A percentile compares a stretch with the other conserved stretches of the same genome.
Evolutionary conservation across 176 grass and related monocot genomes (phyloP).

Genomic region (Oropetium thomaeum): DNA sequence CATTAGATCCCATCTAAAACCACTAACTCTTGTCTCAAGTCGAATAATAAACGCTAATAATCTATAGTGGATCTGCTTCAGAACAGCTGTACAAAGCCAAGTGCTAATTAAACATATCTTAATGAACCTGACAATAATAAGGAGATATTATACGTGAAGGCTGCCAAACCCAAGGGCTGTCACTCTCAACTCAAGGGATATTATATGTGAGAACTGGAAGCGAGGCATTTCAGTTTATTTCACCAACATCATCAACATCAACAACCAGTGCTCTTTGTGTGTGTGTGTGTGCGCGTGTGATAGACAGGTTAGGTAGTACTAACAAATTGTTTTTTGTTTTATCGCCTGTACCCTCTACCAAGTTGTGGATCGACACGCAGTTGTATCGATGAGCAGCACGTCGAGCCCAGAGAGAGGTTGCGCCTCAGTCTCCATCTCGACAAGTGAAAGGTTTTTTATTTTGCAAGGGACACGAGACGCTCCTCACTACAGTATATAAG

Average conservation of each 20-base stretch:
- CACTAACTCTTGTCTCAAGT: conserved; percentile 22
- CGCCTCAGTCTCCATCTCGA: not conserved
- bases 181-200: too few relatives aligned
- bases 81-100: conserved; percentile 12
- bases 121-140: not conserved
- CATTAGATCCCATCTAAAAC: conserved; percentile 45
- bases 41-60: not conserved
- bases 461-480: not conserved
- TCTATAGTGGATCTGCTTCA: not conserved
- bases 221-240: too few relatives aligned
- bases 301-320: too few relatives aligned
- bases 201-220: not conserved
- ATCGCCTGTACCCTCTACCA: not conserved
- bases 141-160: not conserved
- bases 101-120: not conserved
- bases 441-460: not conserved
- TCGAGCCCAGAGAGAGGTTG: not conserved
- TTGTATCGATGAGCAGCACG: not conserved
- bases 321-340: conserved; percentile 22
- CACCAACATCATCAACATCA: too few relatives aligned
- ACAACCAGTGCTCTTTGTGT: not conserved
- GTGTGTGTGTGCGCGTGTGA: too few relatives aligned
- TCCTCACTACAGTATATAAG: conserved; percentile 10
- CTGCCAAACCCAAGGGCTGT: too few relatives aligned
- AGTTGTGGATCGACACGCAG: conserved; percentile 5